phyloP scores from a whole-genome alignment of 129 eudicot genomes.

The carrot (Daucus carota) region DNA sequence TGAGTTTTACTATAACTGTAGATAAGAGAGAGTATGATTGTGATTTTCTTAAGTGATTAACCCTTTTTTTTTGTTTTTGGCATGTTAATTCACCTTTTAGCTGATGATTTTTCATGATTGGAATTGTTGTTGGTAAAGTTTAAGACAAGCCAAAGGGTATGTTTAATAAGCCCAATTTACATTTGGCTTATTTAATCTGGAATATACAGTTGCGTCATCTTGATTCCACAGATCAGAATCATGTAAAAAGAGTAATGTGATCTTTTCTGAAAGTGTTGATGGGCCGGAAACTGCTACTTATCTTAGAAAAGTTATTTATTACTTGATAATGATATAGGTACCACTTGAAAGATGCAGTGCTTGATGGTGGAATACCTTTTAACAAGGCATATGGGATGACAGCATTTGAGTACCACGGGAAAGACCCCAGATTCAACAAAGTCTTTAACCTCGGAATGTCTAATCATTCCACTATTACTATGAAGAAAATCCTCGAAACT shows the following conservation, averaged over 20 bases:
- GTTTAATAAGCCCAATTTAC: too few relatives aligned
- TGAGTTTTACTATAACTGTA: too few relatives aligned
- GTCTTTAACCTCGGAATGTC: slow-evolving; percentile 15
- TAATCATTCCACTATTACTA: slow-evolving; percentile 13
- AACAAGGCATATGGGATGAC: slow-evolving; percentile 14
- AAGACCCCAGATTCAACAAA: slow-evolving; percentile 4
- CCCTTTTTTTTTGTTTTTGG: too few relatives aligned
- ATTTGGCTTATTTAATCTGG: too few relatives aligned
- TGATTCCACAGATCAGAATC: too few relatives aligned
- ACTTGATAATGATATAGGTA: slow-evolving; percentile 1
- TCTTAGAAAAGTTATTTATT: not conserved
- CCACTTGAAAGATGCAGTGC: slow-evolving; percentile 17
- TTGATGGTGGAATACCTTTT: slow-evolving; percentile 19
- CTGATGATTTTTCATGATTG: too few relatives aligned
- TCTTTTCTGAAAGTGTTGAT: not conserved
- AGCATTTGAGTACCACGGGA: slow-evolving; percentile 3
- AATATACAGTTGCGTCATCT: too few relatives aligned
- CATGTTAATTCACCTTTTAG: too few relatives aligned
- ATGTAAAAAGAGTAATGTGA: not conserved
- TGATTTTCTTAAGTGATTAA: too few relatives aligned
- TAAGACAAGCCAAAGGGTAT: too few relatives aligned
- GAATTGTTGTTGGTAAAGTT: too few relatives aligned
- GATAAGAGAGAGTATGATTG: too few relatives aligned
- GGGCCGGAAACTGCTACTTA: not conserved
- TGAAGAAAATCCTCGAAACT: slow-evolving; percentile 16